Conservation (phyloP, 768 basidiomycete genomes). For the Boletus vermiculosoides region DNA sequence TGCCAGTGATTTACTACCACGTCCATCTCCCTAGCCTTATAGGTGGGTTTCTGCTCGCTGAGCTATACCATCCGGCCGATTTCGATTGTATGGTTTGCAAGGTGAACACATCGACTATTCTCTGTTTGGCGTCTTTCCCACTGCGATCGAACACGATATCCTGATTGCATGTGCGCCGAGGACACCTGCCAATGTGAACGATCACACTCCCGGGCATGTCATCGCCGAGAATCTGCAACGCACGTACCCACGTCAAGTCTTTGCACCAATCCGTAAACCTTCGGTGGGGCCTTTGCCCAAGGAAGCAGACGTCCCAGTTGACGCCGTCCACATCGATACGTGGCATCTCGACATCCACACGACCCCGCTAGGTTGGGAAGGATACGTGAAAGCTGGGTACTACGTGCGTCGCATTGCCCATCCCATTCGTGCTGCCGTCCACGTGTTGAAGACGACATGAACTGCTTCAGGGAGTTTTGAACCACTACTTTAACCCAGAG, state of each 20-base stretch:
- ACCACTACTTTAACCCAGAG: conserved; percentile 49
- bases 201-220: conserved; percentile 49
- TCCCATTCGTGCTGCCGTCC: not conserved
- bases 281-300: conserved; percentile 23
- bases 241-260: conserved; percentile 59
- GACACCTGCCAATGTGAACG: conserved; percentile 6
- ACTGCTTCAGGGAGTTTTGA: conserved; percentile 57
- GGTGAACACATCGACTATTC: conserved; percentile 87
- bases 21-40: conserved; percentile 30
- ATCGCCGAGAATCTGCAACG: conserved; percentile 59
- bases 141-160: conserved; percentile 83
- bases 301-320: conserved; percentile 31
- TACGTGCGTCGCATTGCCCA: conserved; percentile 48
- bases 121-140: conserved; percentile 79
- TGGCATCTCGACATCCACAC: conserved; percentile 76
- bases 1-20: not conserved
- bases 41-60: conserved; percentile 22
- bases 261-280: conserved; percentile 48
- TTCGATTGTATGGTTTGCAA: conserved; percentile 29
- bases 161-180: conserved; percentile 71
- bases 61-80: not conserved
- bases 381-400: conserved; percentile 85
- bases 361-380: conserved; percentile 74
- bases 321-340: conserved; percentile 41
- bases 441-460: not conserved